Conservation (phyloP, 345 rosid genomes). For the Theobroma cacao region DNA sequence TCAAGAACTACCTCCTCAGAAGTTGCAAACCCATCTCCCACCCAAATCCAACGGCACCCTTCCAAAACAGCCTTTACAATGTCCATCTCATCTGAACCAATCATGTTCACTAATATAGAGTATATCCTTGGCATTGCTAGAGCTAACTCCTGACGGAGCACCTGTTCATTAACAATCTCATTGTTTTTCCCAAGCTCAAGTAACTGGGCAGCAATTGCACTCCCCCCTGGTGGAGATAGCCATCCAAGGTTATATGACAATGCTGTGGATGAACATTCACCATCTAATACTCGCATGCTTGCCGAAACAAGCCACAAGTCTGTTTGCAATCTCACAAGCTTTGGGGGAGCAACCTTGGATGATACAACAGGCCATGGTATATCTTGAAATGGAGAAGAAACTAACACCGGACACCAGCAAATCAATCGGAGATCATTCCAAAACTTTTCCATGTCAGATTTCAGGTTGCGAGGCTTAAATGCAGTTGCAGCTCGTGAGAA, state of each 20-base stretch:
- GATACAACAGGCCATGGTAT: conserved; percentile 91
- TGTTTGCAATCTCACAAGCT: conserved; percentile 74
- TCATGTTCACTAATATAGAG: conserved; percentile 62
- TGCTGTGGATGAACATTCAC: conserved; percentile 91
- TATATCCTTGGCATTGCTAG: conserved; percentile 90
- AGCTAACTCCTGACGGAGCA: conserved; percentile 81
- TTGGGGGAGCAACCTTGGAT: conserved; percentile 90
- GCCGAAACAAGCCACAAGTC: conserved; percentile 96
- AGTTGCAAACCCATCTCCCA: conserved; percentile 97
- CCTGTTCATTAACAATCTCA: conserved; percentile 71
- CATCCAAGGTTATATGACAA: conserved; percentile 87
- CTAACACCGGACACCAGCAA: conserved; percentile 96
- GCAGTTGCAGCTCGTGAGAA: conserved; percentile 88
- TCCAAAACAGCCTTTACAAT: conserved; percentile 94
- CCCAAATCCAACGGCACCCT: conserved; percentile 99
- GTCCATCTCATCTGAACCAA: conserved; percentile 92
- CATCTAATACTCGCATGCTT: conserved; percentile 92
- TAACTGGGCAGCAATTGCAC: conserved; percentile 91
- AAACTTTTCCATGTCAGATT: conserved; percentile 73
- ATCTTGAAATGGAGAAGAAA: conserved; percentile 70
- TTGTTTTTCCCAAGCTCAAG: conserved; percentile 97
- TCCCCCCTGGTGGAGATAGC: conserved; percentile 90
- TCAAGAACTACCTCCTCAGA: conserved; percentile 88
- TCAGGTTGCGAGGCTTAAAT: conserved; percentile 72
- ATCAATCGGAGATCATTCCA: conserved; percentile 86